phyloP scores from a whole-genome alignment of 331 rosid genomes.

The Rhamnella rubrinervis region DNA sequence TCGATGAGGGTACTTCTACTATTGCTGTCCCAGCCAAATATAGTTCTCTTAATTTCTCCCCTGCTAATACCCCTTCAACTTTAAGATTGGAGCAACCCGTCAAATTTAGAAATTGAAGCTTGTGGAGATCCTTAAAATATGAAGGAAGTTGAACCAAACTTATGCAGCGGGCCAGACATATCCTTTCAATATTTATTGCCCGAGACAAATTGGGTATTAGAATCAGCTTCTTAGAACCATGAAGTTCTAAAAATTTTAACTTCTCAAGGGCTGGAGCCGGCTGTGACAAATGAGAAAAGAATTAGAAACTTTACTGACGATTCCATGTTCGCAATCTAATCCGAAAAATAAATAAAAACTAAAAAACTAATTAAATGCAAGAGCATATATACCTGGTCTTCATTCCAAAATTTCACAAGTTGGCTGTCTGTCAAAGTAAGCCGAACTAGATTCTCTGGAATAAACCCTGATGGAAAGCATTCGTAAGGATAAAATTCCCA shows the following conservation, averaged over 20 bases:
- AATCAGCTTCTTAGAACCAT: neutral
- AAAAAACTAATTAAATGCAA: neutral
- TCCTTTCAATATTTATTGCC: neutral
- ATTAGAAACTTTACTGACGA: no score
- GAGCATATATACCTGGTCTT: neutral
- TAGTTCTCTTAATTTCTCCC: neutral
- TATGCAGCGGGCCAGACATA: neutral
- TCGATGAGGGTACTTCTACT: neutral
- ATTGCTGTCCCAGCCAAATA: neutral
- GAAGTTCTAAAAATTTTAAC: neutral
- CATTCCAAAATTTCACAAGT: slow-evolving; percentile 30
- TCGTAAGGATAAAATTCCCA: slow-evolving; percentile 35
- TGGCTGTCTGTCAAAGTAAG: slow-evolving; percentile 21
- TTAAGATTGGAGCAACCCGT: neutral
- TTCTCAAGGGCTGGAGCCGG: neutral
- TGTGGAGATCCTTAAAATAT: neutral
- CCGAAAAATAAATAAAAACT: no score
- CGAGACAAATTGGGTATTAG: neutral
- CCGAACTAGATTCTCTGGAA: slow-evolving; percentile 24
- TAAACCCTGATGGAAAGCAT: slow-evolving; percentile 32
- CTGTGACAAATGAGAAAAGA: neutral
- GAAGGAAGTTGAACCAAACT: neutral
- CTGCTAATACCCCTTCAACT: neutral
- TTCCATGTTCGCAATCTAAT: no score
- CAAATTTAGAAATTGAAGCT: neutral